Percentiles rank a stretch among this genome's conserved stretches.
Evolutionary conservation across 2,329 filamentous ascomycete species (phyloP).

Genomic region (Phoma sp.): DNA sequence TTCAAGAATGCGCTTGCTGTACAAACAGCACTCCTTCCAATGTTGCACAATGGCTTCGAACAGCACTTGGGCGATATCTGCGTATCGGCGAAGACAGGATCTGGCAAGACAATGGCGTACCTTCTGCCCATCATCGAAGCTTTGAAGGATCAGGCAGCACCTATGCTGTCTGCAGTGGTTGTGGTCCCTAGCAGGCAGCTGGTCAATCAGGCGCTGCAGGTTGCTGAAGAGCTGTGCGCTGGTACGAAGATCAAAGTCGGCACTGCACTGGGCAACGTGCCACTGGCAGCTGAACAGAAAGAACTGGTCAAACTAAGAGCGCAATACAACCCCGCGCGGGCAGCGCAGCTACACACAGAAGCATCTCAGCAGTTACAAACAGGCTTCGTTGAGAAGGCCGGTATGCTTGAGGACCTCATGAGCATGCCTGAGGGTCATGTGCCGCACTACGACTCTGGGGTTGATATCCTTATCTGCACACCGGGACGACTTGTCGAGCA

Average conservation of each 20-base stretch:
- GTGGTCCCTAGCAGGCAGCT: conserved; percentile 91
- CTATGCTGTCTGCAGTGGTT: conserved; percentile 76
- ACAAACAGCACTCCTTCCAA: conserved; percentile 78
- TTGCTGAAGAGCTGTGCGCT: conserved; percentile 73
- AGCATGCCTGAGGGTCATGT: conserved; percentile 66
- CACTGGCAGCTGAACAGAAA: conserved; percentile 69
- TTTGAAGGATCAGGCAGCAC: conserved; percentile 68
- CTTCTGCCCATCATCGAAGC: conserved; percentile 83
- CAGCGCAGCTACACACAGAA: conserved; percentile 54
- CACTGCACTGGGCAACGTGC: conserved; percentile 80
- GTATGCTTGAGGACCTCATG: conserved; percentile 47
- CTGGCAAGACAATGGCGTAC: conserved; percentile 93
- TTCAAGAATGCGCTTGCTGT: conserved; percentile 78
- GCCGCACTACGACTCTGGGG: conserved; percentile 69
- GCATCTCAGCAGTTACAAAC: conserved; percentile 39
- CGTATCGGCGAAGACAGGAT: conserved; percentile 91
- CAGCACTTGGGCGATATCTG: conserved; percentile 77
- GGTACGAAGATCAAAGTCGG: conserved; percentile 79
- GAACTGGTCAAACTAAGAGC: conserved; percentile 63
- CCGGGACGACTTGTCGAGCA: conserved; percentile 93
- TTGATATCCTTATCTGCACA: conserved; percentile 89
- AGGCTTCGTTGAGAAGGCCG: conserved; percentile 45
- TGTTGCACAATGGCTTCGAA: conserved; percentile 71
- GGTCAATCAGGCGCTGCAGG: conserved; percentile 82
- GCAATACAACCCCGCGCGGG: conserved; percentile 69